Evolutionary conservation across 2,329 filamentous ascomycete species (phyloP).

Genomic region (Colletotrichum sp.): DNA sequence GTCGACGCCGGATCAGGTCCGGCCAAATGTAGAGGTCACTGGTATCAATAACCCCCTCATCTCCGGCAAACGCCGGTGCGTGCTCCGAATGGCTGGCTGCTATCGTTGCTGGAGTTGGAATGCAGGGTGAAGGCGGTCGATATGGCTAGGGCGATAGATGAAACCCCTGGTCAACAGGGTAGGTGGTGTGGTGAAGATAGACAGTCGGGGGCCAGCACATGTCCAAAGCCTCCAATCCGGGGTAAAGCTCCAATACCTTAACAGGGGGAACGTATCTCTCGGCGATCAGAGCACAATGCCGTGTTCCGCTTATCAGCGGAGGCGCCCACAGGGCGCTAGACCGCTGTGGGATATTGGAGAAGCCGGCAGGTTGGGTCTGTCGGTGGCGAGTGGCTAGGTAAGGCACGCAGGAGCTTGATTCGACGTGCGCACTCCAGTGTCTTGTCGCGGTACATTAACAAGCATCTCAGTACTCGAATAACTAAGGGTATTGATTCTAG

Average conservation of each 20-base stretch:
- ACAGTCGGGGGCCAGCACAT: not conserved
- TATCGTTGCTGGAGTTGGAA: not conserved
- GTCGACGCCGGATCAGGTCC: not conserved
- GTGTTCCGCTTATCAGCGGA: not conserved
- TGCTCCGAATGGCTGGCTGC: not conserved
- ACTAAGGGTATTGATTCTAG: not conserved
- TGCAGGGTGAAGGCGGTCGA: not conserved
- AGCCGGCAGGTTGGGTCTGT: not conserved
- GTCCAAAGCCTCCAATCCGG: not conserved
- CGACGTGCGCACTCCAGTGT: not conserved
- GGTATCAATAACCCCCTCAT: not conserved
- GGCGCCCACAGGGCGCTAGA: not conserved
- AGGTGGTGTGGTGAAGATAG: not conserved
- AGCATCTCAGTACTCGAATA: not conserved
- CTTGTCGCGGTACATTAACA: not conserved
- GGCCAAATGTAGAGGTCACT: not conserved
- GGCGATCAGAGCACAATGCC: not conserved
- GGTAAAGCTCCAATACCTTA: not conserved
- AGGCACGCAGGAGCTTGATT: not conserved
- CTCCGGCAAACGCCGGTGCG: not conserved
- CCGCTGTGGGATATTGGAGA: not conserved
- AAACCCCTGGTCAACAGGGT: not conserved
- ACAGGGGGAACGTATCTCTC: not conserved
- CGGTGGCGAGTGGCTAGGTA: not conserved
- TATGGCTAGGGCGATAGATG: not conserved